Evolutionary conservation across 352 stramenopile species (phyloP).

Genomic region (Phytophthora syringae): DNA sequence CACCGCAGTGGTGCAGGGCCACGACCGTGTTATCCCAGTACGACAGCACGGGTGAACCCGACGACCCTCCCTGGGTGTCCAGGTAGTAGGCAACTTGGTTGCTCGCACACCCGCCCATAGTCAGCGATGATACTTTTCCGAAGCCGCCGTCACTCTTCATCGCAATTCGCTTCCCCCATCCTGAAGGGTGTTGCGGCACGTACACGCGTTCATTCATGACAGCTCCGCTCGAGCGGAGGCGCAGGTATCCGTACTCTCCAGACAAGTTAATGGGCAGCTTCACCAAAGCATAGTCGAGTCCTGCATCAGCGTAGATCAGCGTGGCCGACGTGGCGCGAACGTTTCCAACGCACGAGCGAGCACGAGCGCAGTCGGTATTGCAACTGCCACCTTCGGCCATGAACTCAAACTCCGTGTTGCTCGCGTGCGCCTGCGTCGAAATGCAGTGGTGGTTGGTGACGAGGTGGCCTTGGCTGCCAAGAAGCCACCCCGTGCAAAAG

Average conservation of each 20-base stretch:
- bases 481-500: conserved; percentile 80
- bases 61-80: conserved; percentile 78
- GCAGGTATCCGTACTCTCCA: conserved; percentile 59
- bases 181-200: conserved; percentile 65
- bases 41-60: conserved; percentile 72
- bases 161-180: conserved; percentile 74
- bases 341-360: conserved; percentile 44
- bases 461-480: conserved; percentile 79
- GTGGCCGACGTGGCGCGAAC: conserved; percentile 37
- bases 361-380: conserved; percentile 34
- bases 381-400: conserved; percentile 53
- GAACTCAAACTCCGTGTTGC: conserved; percentile 77
- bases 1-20: conserved; percentile 77
- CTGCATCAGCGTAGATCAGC: conserved; percentile 44
- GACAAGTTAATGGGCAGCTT: conserved; percentile 64
- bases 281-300: conserved; percentile 74
- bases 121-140: conserved; percentile 56
- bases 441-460: conserved; percentile 89
- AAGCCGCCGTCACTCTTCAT: conserved; percentile 52
- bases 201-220: conserved; percentile 62
- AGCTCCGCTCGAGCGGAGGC: conserved; percentile 54
- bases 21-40: conserved; percentile 66
- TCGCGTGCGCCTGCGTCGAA: conserved; percentile 45
- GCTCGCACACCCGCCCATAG: conserved; percentile 42
- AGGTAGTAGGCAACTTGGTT: conserved; percentile 75